Evolutionary conservation across 1,284 basidiomycete species (phyloP), one percentile per base, ranked within the genome.

Genomic region (Malassezia vespertilionis): DNA sequence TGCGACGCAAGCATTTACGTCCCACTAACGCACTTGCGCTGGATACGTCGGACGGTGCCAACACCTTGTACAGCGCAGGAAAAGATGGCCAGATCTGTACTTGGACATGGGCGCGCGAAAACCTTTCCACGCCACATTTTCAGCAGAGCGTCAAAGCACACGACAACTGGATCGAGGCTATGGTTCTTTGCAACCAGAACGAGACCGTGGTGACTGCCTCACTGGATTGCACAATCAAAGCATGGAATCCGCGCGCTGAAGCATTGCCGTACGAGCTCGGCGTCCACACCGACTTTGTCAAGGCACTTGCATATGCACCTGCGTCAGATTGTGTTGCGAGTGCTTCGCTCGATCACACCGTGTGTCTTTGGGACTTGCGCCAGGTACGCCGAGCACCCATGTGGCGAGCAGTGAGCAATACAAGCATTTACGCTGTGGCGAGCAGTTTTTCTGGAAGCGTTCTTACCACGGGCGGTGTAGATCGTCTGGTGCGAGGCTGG

Each of bases 161-260:
- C 50, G 81, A 83, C 0, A 89, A 96, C 73, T 97, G 91, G 93
- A 81, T 96, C 36, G 96, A 95, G 71, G 91, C 96, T 63, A 81
- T 97, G 49, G 68, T 90, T 6, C 77, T 97, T 11, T 90, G 86
- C 74, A 91, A 95, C 66, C 76, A 82, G 55, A 89, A 95, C 60
- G 88, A 91, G 70, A 95, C 87, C 2, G 84, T 95, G 40, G 78
- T 95, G 34, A 89, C 91, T 35, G 91, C 86, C 1, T 96, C 91
- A 0, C 93, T 90, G 2, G 91, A 97, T 70, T 86, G 89, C 8
- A 88, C 88, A 12, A 77, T 99, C 58, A 86, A 90, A 65, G 81
- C 86, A 0, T 97, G 93, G 91, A 83, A 79, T 44, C 90, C 91
- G 0, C 88, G 96, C 67, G 75, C 80, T 2, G 61, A 74, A 62